Base-by-base conservation (phyloP, 768 basidiomycete species). In the Tricholoma sp. region DNA sequence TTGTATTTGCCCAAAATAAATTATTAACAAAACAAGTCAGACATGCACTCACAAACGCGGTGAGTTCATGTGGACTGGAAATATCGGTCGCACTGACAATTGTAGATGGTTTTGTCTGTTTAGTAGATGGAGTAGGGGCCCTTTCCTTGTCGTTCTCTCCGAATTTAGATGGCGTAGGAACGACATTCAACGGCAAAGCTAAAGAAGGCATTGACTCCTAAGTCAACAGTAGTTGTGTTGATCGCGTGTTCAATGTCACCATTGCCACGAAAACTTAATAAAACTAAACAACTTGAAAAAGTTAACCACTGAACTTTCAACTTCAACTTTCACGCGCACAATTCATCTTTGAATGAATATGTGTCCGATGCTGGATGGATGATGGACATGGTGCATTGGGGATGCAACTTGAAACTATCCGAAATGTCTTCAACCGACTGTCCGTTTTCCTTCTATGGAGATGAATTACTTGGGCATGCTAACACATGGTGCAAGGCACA, bases 1-100 rank as follows among this genome's bases (percentile, higher is more conserved):
- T 27, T 5, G 24, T 16, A 35, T 32, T 18, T 51, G 9, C 53
- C 11, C 27, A 32, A 43, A 62, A 22, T 50, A 24, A 21, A 39
- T 5, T 19, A 19, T 27, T 10, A 4, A 31, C 27, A 50, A 27
- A 1, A n/a, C 6, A 43, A 47, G 18, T 9, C 32, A 19, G 35
- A 12, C 18, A 58, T 27, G 51, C 29, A 80, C 90, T 72, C 68
- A 97, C 94, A 73, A 94, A 97, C 19, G 92, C 92, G 29, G 94
- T 96, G 61, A 97, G 72, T 69, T 97, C 94, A 69, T 95, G 94
- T 1, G 94, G 94, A 65, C 91, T 93, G 2, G 94, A 92, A 34
- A 92, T 92, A 63, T 94, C 90, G 57, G 76, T 76, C 29, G 73
- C 75, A 51, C n/a, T n/a, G n/a, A 67, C 75, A 56, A 73, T 74